Evolutionary conservation across 2,329 filamentous ascomycete species (phyloP).

Genomic region (Ramularia endophylla): DNA sequence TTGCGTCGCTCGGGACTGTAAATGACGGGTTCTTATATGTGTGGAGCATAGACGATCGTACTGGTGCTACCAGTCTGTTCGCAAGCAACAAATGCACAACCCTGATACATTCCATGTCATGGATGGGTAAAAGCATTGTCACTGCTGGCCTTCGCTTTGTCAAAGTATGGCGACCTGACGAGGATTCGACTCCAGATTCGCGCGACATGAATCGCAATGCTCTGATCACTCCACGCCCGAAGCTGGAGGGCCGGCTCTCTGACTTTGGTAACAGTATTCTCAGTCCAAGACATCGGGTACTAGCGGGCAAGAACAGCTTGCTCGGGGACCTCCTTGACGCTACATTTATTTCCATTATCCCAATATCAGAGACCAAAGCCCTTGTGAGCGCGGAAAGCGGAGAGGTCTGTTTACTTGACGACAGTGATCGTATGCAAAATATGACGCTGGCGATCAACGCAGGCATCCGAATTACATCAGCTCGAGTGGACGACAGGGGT

Average conservation of each 20-base stretch:
- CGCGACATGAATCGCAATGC: slow-evolving; percentile 16
- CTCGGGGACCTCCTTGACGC: slow-evolving; percentile 75
- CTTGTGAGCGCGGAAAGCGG: slow-evolving; percentile 83
- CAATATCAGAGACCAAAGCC: slow-evolving; percentile 66
- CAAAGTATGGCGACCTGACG: slow-evolving; percentile 86
- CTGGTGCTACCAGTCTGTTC: slow-evolving; percentile 69
- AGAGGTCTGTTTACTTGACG: slow-evolving; percentile 82
- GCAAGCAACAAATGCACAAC: slow-evolving; percentile 92
- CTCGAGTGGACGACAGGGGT: slow-evolving; percentile 53
- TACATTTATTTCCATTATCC: slow-evolving; percentile 72
- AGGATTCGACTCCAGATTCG: slow-evolving; percentile 34
- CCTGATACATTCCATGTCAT: slow-evolving; percentile 76
- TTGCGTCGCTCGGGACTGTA: slow-evolving; percentile 79
- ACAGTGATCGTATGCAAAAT: slow-evolving; percentile 65
- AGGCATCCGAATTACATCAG: slow-evolving; percentile 62
- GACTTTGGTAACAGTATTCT: slow-evolving; percentile 32
- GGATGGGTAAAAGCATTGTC: slow-evolving; percentile 78
- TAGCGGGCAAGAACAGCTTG: slow-evolving; percentile 82
- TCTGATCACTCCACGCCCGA: slow-evolving; percentile 22
- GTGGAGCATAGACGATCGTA: slow-evolving; percentile 80
- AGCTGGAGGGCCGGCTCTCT: slow-evolving; percentile 27
- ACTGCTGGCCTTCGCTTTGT: slow-evolving; percentile 87
- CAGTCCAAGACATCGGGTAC: slow-evolving; percentile 55
- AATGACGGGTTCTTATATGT: slow-evolving; percentile 95
- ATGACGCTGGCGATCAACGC: slow-evolving; percentile 61